Evolutionary conservation across 1,284 basidiomycete species (phyloP), one percentile per base, ranked within the genome.

Genomic region (Tetrapyrgos nigripes): DNA sequence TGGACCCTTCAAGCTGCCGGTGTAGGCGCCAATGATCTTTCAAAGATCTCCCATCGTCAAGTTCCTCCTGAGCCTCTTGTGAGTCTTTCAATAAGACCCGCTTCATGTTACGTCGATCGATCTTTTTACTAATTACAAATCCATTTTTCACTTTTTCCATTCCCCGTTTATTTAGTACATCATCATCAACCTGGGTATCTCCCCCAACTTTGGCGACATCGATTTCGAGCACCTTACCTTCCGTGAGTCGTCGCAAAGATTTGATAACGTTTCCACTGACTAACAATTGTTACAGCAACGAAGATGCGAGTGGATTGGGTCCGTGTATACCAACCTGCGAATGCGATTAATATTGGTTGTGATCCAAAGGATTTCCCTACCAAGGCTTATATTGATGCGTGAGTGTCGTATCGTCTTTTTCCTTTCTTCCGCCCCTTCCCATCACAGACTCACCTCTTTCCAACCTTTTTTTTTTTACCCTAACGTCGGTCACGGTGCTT

Each of bases 61-160:
- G 79, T 94, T 26, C 79, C 90, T 0, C 82, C 86, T 64, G 89
- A 91, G 68, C 88, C 89, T 2, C 85, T 91, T 86, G 83, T 81
- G 61, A 48, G 73, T 40, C 27, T 43, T 27, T 29, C 31, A 17
- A 46, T 33, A 17, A 14, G 54, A 17, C 35, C 23, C 19, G 21
- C 44, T 28, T 24, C 24, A 26, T 10, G n/a, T n/a, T n/a, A n/a
- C n/a, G n/a, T n/a, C n/a, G n/a, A n/a, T n/a, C n/a, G 8, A 26
- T 26, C 27, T 31, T 13, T 19, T 19, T 53, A n/a, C 26, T 4
- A 33, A 31, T 53, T 50, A 5, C 43, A 26, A 24, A 27, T 26
- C 26, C 47, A 54, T 14, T 23, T 23, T 44, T 61, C 35, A 23
- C 21, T 21, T 17, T 47, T 17, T 13, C 19, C 64, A 27, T 43